phyloP scores from a whole-genome alignment of 148 eudicot genomes.

The Amaranthus palmeri region DNA sequence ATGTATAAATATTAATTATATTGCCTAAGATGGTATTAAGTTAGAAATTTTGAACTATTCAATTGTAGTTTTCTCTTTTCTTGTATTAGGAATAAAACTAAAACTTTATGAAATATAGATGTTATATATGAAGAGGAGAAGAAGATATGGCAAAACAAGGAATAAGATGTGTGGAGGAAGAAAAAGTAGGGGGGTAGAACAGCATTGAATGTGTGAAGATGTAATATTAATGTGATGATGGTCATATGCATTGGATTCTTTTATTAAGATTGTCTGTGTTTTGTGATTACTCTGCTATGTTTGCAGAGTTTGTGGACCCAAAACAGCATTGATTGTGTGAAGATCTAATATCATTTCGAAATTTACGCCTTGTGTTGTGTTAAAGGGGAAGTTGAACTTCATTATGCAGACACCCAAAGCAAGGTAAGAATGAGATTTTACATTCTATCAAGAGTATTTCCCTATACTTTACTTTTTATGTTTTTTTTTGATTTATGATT shows the following conservation, averaged over 20 bases:
- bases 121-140: no score
- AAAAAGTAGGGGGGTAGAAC: not conserved
- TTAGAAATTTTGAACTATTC: no score
- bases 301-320: conserved; percentile 56
- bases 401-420: conserved; percentile 64
- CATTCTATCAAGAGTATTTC: conserved; percentile 12
- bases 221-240: conserved; percentile 11
- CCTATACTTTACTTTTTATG: not conserved
- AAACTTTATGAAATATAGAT: no score
- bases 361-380: conserved; percentile 22
- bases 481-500: not conserved
- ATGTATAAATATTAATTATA: no score
- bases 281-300: conserved; percentile 25
- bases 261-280: conserved; percentile 30
- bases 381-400: conserved; percentile 22
- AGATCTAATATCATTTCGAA: conserved; percentile 14
- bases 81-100: no score
- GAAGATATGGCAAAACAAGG: no score
- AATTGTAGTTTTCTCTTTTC: no score
- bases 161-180: not conserved
- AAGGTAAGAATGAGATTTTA: conserved; percentile 42
- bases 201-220: conserved; percentile 6
- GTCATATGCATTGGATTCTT: conserved; percentile 46
- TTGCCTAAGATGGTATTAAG: no score
- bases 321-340: conserved; percentile 41